Base-by-base conservation (phyloP, 306 rosid species). In the Phaseolus lunatus region DNA sequence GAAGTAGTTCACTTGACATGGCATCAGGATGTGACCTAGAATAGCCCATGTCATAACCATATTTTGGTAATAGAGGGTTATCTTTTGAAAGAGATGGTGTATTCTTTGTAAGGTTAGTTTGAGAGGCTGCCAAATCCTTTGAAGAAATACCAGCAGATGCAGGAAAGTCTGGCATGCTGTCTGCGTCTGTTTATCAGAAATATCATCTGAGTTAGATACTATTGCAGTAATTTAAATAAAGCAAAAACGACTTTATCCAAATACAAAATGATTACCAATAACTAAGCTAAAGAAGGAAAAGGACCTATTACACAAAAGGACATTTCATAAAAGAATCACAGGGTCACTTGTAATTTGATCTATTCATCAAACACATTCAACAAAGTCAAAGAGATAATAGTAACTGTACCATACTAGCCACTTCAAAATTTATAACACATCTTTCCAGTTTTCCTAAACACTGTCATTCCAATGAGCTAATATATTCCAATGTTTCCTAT, bases 51-150 rank as follows among this genome's bases (percentile, higher is more conserved):
- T 86, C 92, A 81, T 85, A 92, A 22, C 74, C 5, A 71, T 88
- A 90, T 62, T 87, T 86, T 8, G 87, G 87, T 41, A 92, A 75
- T 62, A 85, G 74, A 64, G 90, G 80, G 20, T 39, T 74, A 22
- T 90, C 63, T 61, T 90, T 92, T 27, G 89, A 73, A 75, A 86
- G 85, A 49, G 97, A 79, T 65, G 86, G 77, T 7, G 85, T 71
- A 20, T 87, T 92, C 82, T 94, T 94, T 52, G 86, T 69, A 49
- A 84, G 89, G 81, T 79, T 80, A 52, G 85, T 45, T 78, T 88
- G 91, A 48, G 90, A 77, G 23, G 78, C 44, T 37, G 59, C 50
- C 83, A 87, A 71, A 75, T 88, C 91, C 86, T 86, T 90, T 7
- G 93, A 73, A 57, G 89, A 63, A 78, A 85, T 73, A 49, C 69